Conservation (phyloP, 495 filamentous ascomycete genomes). For the Penicillium dipodomyicola region DNA sequence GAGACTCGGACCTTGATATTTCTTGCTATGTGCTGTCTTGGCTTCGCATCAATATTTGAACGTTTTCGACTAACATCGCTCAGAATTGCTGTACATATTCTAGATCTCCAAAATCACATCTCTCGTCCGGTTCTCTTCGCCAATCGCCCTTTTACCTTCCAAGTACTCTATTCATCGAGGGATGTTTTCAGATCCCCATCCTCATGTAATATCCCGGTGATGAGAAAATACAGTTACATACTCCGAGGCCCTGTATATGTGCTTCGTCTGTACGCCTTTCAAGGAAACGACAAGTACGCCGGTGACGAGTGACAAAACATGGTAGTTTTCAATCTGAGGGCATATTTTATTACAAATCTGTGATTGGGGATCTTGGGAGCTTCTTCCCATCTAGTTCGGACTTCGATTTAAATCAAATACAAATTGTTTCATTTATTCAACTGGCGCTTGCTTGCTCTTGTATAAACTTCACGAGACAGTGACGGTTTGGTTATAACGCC, state of each 20-base stretch:
- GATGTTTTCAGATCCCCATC: background rate
- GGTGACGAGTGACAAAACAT: constrained; percentile 30
- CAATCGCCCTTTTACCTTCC: background rate
- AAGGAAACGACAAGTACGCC: constrained; percentile 30
- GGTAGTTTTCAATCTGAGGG: constrained; percentile 37
- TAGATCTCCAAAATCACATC: background rate
- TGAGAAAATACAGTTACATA: constrained; percentile 23
- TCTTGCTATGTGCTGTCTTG: background rate
- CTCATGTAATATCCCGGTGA: constrained; percentile 18
- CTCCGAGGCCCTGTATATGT: constrained; percentile 26
- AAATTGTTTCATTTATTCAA: background rate
- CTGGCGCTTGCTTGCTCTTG: background rate
- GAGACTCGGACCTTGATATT: constrained; percentile 16
- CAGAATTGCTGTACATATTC: constrained; percentile 5
- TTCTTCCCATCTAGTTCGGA: background rate
- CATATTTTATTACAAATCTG: background rate
- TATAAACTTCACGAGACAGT: background rate
- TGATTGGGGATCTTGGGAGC: background rate
- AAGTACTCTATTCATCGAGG: background rate
- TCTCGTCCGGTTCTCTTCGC: background rate
- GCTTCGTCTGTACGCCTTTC: constrained; percentile 28
- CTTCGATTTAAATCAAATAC: background rate
- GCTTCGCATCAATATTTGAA: background rate
- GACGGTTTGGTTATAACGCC: background rate
- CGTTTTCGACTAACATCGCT: background rate